phyloP scores from a whole-genome alignment of 2,329 filamentous ascomycete species.

The Periglandula ipomoeae region DNA sequence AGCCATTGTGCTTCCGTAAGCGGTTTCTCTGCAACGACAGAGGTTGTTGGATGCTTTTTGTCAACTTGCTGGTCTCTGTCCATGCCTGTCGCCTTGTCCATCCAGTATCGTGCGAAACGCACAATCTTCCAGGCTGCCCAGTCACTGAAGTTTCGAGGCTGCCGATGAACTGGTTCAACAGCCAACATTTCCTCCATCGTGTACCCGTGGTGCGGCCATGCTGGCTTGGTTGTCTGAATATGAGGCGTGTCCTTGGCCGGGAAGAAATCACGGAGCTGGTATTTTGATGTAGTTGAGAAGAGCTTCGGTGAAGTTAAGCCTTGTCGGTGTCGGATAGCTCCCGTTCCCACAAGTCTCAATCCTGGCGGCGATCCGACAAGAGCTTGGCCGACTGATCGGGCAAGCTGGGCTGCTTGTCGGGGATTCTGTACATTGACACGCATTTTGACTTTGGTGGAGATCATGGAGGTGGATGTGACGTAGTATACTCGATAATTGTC shows the following conservation, averaged over 20 bases:
- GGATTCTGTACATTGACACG: slow-evolving; percentile 11
- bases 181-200: slow-evolving; percentile 69
- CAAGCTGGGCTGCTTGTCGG: slow-evolving; percentile 17
- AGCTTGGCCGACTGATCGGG: slow-evolving; percentile 6
- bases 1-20: slow-evolving; percentile 81
- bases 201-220: slow-evolving; percentile 66
- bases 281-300: slow-evolving; percentile 41
- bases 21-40: slow-evolving; percentile 44
- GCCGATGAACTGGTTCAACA: slow-evolving; percentile 68
- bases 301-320: slow-evolving; percentile 15
- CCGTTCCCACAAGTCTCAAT: slow-evolving; percentile 11
- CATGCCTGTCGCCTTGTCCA: slow-evolving; percentile 72
- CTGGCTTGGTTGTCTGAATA: slow-evolving; percentile 53
- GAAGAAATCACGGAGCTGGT: slow-evolving; percentile 50
- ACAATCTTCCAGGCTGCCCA: slow-evolving; percentile 70
- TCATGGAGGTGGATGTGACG: slow-evolving; percentile 13
- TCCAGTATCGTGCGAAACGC: slow-evolving; percentile 64
- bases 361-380: slow-evolving; percentile 6
- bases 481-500: neutral
- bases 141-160: slow-evolving; percentile 65
- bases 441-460: slow-evolving; percentile 17
- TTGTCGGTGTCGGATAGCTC: slow-evolving; percentile 7
- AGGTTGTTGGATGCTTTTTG: slow-evolving; percentile 46
- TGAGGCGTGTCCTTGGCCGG: slow-evolving; percentile 50
- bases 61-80: slow-evolving; percentile 61